phyloP scores from a whole-genome alignment of 805 yeast genomes.

The Pichia manshurica region DNA sequence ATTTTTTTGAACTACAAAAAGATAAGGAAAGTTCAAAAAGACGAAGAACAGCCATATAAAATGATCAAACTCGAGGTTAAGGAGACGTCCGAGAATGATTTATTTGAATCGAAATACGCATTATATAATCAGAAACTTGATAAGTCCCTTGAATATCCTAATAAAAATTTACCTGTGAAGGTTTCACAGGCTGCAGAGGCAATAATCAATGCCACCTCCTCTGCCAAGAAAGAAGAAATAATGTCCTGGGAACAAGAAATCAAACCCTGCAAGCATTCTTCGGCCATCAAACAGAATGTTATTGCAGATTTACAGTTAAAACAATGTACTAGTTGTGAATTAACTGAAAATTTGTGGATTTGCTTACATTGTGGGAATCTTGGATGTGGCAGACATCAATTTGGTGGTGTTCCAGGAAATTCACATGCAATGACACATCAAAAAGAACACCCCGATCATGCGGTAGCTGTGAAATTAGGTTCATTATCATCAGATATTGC shows the following conservation, averaged over 20 bases:
- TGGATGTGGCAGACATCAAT: slow-evolving; percentile 94
- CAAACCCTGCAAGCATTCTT: slow-evolving; percentile 70
- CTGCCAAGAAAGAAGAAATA: slow-evolving; percentile 58
- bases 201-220: slow-evolving; percentile 53
- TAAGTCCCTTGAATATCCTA: slow-evolving; percentile 26
- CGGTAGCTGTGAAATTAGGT: slow-evolving; percentile 86
- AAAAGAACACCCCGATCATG: slow-evolving; percentile 49
- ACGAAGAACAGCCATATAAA: slow-evolving; percentile 35
- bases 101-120: slow-evolving; percentile 42
- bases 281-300: slow-evolving; percentile 40
- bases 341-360: slow-evolving; percentile 81
- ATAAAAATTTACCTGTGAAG: slow-evolving; percentile 25
- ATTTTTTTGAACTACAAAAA: slow-evolving; percentile 56
- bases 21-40: slow-evolving; percentile 37
- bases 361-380: slow-evolving; percentile 86
- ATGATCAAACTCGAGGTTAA: slow-evolving; percentile 62
- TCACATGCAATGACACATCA: slow-evolving; percentile 82
- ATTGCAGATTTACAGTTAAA: slow-evolving; percentile 29
- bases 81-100: slow-evolving; percentile 56
- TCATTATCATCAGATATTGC: slow-evolving; percentile 74
- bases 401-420: slow-evolving; percentile 91
- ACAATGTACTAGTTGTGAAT: slow-evolving; percentile 53
- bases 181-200: slow-evolving; percentile 33
- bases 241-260: slow-evolving; percentile 92
- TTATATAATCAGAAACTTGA: slow-evolving; percentile 37